phyloP scores from a whole-genome alignment of 2,329 filamentous ascomycete species.

The Trichoderma atrobrunneum region DNA sequence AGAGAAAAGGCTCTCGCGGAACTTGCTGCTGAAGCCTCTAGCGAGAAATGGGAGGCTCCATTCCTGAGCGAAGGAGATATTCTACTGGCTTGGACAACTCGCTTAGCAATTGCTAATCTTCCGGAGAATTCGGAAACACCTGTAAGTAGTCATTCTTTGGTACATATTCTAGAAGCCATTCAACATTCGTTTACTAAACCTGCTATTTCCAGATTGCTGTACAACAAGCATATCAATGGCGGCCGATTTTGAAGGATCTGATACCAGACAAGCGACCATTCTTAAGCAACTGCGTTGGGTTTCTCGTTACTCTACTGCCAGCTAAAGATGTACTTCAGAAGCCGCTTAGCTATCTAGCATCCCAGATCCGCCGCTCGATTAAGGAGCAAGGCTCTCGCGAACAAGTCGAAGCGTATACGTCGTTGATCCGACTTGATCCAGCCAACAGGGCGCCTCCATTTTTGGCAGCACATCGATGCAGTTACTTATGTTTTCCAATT shows the following conservation, averaged over 20 bases:
- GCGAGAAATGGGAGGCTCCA: slow-evolving; percentile 22
- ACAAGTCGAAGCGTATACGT: slow-evolving; percentile 3
- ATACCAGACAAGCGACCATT: not conserved
- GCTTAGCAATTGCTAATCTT: not conserved
- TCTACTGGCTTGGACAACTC: slow-evolving; percentile 39
- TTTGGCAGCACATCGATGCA: slow-evolving; percentile 1
- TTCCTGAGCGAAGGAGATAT: slow-evolving; percentile 49
- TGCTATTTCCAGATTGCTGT: not conserved
- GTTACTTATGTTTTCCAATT: not conserved
- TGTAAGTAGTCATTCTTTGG: not conserved
- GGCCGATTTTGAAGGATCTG: not conserved
- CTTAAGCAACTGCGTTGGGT: slow-evolving; percentile 5
- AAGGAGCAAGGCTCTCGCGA: not conserved
- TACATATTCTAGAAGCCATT: not conserved
- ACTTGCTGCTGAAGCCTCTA: not conserved
- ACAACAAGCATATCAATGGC: slow-evolving; percentile 6
- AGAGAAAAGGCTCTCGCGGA: slow-evolving; percentile 6
- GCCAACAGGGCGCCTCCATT: slow-evolving; percentile 3
- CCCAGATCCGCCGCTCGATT: not conserved
- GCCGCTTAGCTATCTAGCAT: not conserved
- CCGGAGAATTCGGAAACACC: not conserved
- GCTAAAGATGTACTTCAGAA: not conserved
- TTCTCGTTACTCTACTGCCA: not conserved
- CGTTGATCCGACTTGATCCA: not conserved
- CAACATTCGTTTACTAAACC: not conserved